Evolutionary conservation across 257 asterid genomes (phyloP), one percentile per base, ranked within the genome.

Genomic region (Nicotiana paniculata): DNA sequence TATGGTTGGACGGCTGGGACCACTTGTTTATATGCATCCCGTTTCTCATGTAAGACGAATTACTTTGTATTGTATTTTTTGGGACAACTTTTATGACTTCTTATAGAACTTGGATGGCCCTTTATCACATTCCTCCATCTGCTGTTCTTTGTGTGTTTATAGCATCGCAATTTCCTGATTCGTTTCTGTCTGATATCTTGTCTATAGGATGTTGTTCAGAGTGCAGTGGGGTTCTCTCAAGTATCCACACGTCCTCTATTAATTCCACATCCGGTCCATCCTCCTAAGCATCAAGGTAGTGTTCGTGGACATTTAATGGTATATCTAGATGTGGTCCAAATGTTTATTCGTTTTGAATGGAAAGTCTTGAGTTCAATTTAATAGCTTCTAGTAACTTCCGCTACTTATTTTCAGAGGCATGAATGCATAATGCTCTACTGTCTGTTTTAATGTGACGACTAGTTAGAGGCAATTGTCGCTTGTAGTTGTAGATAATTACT

Each of bases 271-370:
- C 94, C 87, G 80, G 37, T 85, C 84, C 88, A 88, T 87, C 86
- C 86, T 82, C 87, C 91, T 67, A 93, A 94, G 90, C 91, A 90
- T 89, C 98, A 91, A 93, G 97, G 98, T 94, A 88, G 83, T 15
- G 35, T 43, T 63, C 48, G 48, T 80, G 77, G 48, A 17, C 62
- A 68, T 28, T 16, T 63, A 24, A 5, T 67, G 30, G 37, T 46
- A 46, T 79, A 37, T 15, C 63, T 18, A 12, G 30, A 46, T 26
- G 18, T 62, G 32, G 76, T 81, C 12, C 78, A 65, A 48, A 21
- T 6, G 66, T 28, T 13, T 75, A 75, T 17, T 74, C 26, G 11
- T 18, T 18, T 58, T 58, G 64, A 55, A n/a, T 18, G 64, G 28
- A 18, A 58, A 24, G 62, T 26, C 43, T 51, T 0, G 63, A 75